Evolutionary conservation across 2,329 filamentous ascomycete species (phyloP).

Genomic region (Botrytis deweyae): DNA sequence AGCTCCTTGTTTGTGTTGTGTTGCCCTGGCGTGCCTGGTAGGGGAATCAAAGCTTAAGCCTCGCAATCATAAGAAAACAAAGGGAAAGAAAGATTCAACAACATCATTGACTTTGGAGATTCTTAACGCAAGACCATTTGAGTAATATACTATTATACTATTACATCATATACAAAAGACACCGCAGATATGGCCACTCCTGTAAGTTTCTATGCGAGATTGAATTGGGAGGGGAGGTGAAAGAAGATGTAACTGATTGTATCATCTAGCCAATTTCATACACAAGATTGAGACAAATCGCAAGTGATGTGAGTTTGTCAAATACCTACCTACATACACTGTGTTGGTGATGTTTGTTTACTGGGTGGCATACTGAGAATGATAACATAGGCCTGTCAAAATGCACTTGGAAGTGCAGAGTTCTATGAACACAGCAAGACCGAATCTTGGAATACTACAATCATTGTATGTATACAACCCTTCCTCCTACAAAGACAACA

Average conservation of each 20-base stretch:
- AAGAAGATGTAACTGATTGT: conserved; percentile 18
- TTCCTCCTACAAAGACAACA: neutral
- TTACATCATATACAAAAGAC: conserved; percentile 13
- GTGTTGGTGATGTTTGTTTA: neutral
- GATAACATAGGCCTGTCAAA: conserved; percentile 70
- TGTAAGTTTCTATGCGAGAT: neutral
- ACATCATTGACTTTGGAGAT: neutral
- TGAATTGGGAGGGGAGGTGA: neutral
- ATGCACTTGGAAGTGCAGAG: conserved; percentile 69
- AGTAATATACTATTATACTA: neutral
- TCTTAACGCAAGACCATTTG: neutral
- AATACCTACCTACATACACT: neutral
- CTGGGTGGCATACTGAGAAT: conserved; percentile 7
- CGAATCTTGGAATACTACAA: conserved; percentile 83
- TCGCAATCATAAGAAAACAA: neutral
- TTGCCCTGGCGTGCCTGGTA: neutral
- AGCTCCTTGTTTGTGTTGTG: neutral
- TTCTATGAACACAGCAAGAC: conserved; percentile 87
- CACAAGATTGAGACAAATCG: conserved; percentile 80
- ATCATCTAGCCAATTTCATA: conserved; percentile 66
- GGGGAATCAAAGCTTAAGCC: neutral
- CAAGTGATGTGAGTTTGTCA: conserved; percentile 64
- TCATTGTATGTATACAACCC: conserved; percentile 70
- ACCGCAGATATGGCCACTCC: conserved; percentile 31
- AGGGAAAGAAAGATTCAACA: conserved; percentile 4